Evolutionary conservation across 257 asterid genomes (phyloP).

Genomic region (Capsicum pubescens): DNA sequence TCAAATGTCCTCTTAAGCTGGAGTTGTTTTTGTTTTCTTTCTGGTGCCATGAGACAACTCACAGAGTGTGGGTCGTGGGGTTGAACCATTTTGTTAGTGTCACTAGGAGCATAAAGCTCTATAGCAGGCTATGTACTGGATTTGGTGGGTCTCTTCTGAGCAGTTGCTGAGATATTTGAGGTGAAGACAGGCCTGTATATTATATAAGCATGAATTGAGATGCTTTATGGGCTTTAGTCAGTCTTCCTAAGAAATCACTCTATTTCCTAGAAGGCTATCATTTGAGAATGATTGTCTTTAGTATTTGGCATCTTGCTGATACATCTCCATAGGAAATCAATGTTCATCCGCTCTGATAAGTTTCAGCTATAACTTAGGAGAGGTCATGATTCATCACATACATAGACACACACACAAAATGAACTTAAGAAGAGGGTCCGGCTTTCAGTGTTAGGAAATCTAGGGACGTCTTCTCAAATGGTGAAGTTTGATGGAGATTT

Average conservation of each 20-base stretch:
- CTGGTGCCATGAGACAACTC: neutral
- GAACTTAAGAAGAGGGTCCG: neutral
- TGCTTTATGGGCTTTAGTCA: neutral
- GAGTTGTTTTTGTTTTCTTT: neutral
- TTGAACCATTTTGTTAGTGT: neutral
- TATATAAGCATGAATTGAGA: neutral
- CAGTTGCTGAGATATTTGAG: neutral
- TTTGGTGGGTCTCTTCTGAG: neutral
- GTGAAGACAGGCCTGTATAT: neutral
- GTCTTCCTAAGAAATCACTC: neutral
- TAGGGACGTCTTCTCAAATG: neutral
- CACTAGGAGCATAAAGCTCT: neutral
- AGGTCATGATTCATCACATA: neutral
- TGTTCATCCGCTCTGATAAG: neutral
- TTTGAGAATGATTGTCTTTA: neutral
- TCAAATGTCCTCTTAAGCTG: neutral
- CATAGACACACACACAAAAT: neutral
- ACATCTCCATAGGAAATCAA: neutral
- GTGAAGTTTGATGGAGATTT: neutral
- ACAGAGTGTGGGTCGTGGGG: neutral
- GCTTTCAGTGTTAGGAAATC: neutral
- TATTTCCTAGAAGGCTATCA: neutral
- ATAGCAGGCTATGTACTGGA: constrained; percentile 5
- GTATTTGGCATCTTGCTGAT: neutral
- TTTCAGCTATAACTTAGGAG: neutral